Conservation (phyloP, 169 alveolate genomes). For the Babesia ovata region DNA sequence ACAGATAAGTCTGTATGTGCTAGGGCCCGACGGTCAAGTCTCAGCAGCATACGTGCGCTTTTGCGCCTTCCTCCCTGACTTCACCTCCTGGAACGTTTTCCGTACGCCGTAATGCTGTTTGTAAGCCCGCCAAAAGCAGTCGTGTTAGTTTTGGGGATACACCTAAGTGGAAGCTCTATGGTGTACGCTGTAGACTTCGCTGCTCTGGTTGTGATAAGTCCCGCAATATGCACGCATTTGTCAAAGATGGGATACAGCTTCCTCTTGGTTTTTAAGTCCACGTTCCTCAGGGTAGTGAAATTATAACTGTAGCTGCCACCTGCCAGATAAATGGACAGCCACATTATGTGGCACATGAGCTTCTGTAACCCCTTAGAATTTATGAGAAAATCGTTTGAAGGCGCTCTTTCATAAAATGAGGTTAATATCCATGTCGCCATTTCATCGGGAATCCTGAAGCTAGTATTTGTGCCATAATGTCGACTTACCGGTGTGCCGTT, state of each 20-base stretch:
- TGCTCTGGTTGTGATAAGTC: constrained; percentile 6
- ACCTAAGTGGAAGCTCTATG: constrained; percentile 24
- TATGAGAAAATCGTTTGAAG: constrained; percentile 2
- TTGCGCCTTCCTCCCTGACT: neutral
- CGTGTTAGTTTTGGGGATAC: constrained; percentile 1
- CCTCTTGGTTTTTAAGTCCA: constrained; percentile 33
- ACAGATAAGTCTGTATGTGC: no score
- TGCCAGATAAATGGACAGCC: constrained; percentile 55
- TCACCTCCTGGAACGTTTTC: constrained; percentile 35
- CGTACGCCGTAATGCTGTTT: neutral
- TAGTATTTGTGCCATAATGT: no score
- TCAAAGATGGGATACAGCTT: constrained; percentile 24
- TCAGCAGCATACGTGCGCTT: no score
- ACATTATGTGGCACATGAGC: constrained; percentile 51
- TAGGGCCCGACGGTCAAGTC: no score
- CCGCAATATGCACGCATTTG: constrained; percentile 49
- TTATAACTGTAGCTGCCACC: constrained; percentile 43
- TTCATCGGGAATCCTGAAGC: constrained; percentile 23
- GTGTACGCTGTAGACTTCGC: constrained; percentile 42
- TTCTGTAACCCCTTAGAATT: constrained; percentile 48
- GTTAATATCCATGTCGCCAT: constrained; percentile 19
- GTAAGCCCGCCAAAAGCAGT: constrained; percentile 4
- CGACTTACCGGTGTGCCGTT: constrained; percentile 14
- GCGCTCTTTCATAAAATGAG: constrained; percentile 24
- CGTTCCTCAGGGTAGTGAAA: constrained; percentile 45